A percentile compares a stretch with the other conserved stretches of the same genome.
Evolutionary conservation across 164 flowering plant genomes (phyloP).

Genomic region (Akebia trifoliata): DNA sequence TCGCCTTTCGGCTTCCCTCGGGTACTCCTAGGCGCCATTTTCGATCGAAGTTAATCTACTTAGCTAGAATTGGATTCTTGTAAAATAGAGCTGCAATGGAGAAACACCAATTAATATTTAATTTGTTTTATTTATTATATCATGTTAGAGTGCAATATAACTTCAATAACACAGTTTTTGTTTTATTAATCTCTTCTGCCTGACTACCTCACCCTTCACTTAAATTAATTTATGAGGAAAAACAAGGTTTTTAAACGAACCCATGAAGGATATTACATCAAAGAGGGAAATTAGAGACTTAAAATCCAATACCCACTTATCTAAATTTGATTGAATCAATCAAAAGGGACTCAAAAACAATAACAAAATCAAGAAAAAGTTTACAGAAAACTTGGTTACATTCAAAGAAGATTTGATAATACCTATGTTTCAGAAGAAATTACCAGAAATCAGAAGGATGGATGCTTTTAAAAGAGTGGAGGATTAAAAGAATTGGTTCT

Average conservation of each 20-base stretch:
- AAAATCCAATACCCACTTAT: conserved; percentile 3
- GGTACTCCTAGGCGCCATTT: conserved; percentile 85
- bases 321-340: background rate
- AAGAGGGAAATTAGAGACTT: background rate
- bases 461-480: conserved; percentile 1
- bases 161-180: background rate
- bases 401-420: background rate
- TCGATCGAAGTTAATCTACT: conserved; percentile 2
- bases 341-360: background rate
- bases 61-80: conserved; percentile 14
- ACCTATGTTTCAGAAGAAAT: background rate
- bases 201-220: background rate
- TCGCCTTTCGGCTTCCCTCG: conserved; percentile 86
- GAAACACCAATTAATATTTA: background rate
- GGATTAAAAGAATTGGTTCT: conserved; percentile 3
- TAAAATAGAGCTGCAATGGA: background rate
- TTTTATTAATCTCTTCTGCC: background rate
- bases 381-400: background rate
- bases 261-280: background rate
- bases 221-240: background rate
- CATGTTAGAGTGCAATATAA: background rate
- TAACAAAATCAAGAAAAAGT: background rate
- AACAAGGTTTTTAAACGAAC: conserved; percentile 2
- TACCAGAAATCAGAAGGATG: conserved; percentile 14
- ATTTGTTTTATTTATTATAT: background rate